Evolutionary conservation across 345 rosid species (phyloP).

Genomic region (Lenwebbia sp.): DNA sequence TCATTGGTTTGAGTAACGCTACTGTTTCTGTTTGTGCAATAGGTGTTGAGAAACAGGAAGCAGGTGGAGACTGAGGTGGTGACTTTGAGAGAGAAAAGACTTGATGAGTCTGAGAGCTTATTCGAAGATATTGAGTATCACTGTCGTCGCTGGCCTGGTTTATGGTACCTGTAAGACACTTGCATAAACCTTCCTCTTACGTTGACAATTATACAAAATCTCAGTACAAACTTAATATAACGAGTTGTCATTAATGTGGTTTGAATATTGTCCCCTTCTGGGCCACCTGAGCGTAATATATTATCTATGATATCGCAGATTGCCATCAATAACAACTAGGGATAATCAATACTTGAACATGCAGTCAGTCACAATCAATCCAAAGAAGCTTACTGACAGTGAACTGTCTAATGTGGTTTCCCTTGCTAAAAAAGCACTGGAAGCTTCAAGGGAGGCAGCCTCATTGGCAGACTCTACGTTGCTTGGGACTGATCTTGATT

Average conservation of each 20-base stretch:
- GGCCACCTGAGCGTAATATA: not conserved
- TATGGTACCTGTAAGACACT: conserved; percentile 48
- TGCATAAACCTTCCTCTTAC: not conserved
- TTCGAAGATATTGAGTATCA: conserved; percentile 24
- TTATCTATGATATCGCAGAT: conserved; percentile 21
- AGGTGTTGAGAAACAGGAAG: conserved; percentile 30
- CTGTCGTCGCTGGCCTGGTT: conserved; percentile 28
- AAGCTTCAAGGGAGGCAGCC: conserved; percentile 64
- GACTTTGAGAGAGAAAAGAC: conserved; percentile 19
- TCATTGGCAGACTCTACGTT: conserved; percentile 23
- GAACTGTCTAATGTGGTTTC: conserved; percentile 32
- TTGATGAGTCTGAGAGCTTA: conserved; percentile 13
- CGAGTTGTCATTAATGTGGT: not conserved
- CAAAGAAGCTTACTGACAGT: conserved; percentile 7
- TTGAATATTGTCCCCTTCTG: not conserved
- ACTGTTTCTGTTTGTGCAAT: not conserved
- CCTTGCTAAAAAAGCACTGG: conserved; percentile 65
- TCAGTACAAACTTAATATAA: not conserved
- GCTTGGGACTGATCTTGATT: conserved; percentile 13
- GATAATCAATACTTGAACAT: conserved; percentile 16
- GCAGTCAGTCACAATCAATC: conserved; percentile 13
- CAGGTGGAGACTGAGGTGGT: conserved; percentile 23
- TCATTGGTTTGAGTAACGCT: not conserved
- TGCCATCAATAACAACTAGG: conserved; percentile 19
- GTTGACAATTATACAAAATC: not conserved